Evolutionary conservation across 192 early-diverging fungal species (phyloP), one percentile per base, ranked within the genome.

Genomic region (Coemansia sp.): DNA sequence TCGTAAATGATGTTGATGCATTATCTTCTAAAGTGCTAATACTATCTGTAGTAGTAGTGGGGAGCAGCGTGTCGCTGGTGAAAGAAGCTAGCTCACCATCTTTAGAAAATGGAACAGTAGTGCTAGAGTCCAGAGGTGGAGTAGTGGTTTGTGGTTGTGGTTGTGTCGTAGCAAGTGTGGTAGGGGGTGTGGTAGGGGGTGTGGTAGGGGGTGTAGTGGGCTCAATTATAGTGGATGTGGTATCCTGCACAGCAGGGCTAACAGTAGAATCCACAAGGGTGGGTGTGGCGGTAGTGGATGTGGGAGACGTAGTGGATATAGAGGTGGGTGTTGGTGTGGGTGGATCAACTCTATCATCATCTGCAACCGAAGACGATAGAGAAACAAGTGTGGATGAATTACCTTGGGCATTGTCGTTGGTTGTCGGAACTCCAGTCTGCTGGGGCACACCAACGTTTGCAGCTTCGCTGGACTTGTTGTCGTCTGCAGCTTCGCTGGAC

Each of bases 331-430:
- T 35, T 9, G 1, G 10, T 9, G 33, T 35, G 36, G 36, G 5
- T 3, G 15, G 19, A 15, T 18, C 19, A 9, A 14, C 36, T 18
- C 13, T 38, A 38, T 38, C 36, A 38, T 18, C 5, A 15, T 30
- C 10, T n/a, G 19, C 10, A 46, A 28, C 27, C 3, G 44, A 24
- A 46, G 44, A n/a, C n/a, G n/a, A n/a, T n/a, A n/a, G n/a, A n/a
- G n/a, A n/a, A n/a, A n/a, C n/a, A n/a, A n/a, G n/a, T n/a, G 33
- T 55, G 35, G 52, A 48, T 34, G 37, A 35, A 46, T 53, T 56
- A 56, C 43, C 53, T 61, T 46, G 38, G 18, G 38, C 38, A 2
- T 40, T 22, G 3, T 40, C 38, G 2, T 40, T 9, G 38, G 38
- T 2, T 4, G 38, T 40, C 38, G 38, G 38, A 40, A 40, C 3